A percentile compares a stretch with the other conserved stretches of the same genome.
Evolutionary conservation across 2,329 filamentous ascomycete species (phyloP).

Genomic region (Sphaceloma murrayae): DNA sequence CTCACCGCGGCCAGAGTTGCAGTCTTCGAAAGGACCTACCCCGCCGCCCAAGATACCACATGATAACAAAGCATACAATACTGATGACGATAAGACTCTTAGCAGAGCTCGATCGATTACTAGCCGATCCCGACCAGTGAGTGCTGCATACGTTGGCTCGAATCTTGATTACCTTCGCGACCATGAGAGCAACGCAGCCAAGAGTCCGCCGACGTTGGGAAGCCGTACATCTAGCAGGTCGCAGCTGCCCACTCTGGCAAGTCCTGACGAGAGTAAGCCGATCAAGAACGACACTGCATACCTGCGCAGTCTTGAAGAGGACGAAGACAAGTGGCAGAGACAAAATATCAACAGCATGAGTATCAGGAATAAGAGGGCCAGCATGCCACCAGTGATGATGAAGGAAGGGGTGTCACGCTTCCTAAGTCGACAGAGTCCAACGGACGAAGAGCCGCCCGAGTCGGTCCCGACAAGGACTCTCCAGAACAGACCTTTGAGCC

Average conservation of each 20-base stretch:
- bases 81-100: constrained; percentile 52
- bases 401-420: constrained; percentile 2
- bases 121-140: constrained; percentile 61
- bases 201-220: constrained; percentile 27
- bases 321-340: constrained; percentile 34
- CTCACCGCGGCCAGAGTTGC: constrained; percentile 35
- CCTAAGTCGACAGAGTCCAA: background rate
- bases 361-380: constrained; percentile 61
- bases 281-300: constrained; percentile 77
- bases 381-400: constrained; percentile 49
- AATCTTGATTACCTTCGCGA: constrained; percentile 76
- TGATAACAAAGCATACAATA: constrained; percentile 56
- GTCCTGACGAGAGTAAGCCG: constrained; percentile 49
- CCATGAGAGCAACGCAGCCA: constrained; percentile 46
- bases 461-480: constrained; percentile 23
- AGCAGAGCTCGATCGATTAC: constrained; percentile 55
- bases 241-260: constrained; percentile 26
- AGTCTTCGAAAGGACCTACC: constrained; percentile 43
- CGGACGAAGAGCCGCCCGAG: background rate
- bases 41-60: constrained; percentile 55
- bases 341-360: constrained; percentile 43
- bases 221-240: constrained; percentile 26
- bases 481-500: constrained; percentile 48
- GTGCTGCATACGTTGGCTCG: constrained; percentile 66
- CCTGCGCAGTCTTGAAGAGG: constrained; percentile 62